Conservation (phyloP, 805 yeast species). For the Pichia exigua region DNA sequence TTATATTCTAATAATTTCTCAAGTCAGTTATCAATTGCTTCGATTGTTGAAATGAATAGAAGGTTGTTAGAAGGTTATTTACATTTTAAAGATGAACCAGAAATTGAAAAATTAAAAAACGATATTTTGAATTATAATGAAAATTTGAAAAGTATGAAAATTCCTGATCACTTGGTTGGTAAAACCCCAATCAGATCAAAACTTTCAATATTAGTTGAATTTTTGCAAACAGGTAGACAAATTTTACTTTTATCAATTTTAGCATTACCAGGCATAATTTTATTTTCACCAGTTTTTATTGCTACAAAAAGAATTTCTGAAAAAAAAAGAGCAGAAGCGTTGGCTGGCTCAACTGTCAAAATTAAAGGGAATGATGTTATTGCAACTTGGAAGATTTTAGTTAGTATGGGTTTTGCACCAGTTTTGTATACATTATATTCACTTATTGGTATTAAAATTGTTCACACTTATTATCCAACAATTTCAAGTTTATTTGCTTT, state of each 20-base stretch:
- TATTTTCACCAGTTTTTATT: constrained; percentile 84
- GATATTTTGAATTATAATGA: constrained; percentile 67
- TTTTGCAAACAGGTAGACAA: constrained; percentile 30
- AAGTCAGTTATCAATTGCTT: constrained; percentile 65
- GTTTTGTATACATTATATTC: constrained; percentile 78
- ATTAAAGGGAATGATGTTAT: constrained; percentile 88
- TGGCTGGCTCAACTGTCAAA: constrained; percentile 83
- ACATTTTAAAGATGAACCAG: constrained; percentile 62
- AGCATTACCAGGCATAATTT: constrained; percentile 80
- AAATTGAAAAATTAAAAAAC: constrained; percentile 49
- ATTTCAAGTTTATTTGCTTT: constrained; percentile 23
- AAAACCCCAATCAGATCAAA: constrained; percentile 25
- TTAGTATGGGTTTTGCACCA: constrained; percentile 86
- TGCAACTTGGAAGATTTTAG: constrained; percentile 95
- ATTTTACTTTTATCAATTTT: constrained; percentile 49
- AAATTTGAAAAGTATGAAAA: constrained; percentile 38
- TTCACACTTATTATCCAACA: constrained; percentile 18
- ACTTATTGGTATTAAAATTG: constrained; percentile 40
- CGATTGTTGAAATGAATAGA: constrained; percentile 87
- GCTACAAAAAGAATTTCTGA: constrained; percentile 68
- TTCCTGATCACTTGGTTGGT: constrained; percentile 58
- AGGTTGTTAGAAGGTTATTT: constrained; percentile 77
- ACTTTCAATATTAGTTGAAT: constrained; percentile 18
- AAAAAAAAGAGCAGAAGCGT: constrained; percentile 66
- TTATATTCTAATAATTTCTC: constrained; percentile 72